Base-by-base conservation (phyloP, 371 early-diverging fungal genomes). In the Massospora cicadina region DNA sequence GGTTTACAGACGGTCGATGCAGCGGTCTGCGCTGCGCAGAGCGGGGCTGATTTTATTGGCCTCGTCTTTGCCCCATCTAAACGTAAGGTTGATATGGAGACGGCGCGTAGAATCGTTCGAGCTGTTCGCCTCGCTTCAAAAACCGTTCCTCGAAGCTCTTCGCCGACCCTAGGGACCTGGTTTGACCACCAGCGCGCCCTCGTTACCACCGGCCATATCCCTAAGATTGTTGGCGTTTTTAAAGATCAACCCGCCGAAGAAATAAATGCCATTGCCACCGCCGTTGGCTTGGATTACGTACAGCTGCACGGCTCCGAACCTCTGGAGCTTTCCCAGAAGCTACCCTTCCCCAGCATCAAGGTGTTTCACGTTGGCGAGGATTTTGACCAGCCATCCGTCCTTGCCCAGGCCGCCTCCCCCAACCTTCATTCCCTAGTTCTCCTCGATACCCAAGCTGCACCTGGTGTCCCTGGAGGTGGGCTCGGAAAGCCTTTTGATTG, bases 201-300 rank as follows among this genome's bases (percentile, higher is more conserved):
- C 53, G 67, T 82, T 28, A 77, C 77, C 56, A 69, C 69, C 7
- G 56, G 75, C 13, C 70, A 80, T 60, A 80, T 77, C 58, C 95
- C 96, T 13, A 72, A 91, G 64, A 73, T 91, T 10, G 93, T 93
- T 0, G 98, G 96, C 25, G 96, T 98, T 0, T 96, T 98, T 74
- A 83, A 83, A 68, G 87, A 93, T 71, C 89, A 91, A 61, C 67
- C 84, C 0, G 66, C 86, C 28, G 88, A 84, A 55, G 75, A 89
- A 57, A 90, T 95, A 69, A 78, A 79, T n/a, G 68, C 71, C 2
- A 76, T 87, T 1, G 86, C 82, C 0, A 69, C 73, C 13, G 68
- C 71, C 3, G 81, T 84, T 26, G 83, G 84, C 10, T 77, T 96
- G 33, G 96, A 96, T 71, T 65, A 93, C 25, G 86, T 95, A 25